These are phyloP conservation scores for Jacaranda copaia DNA, from an alignment of 257 asterid genomes.

Conservation along the genomic window DNA sequence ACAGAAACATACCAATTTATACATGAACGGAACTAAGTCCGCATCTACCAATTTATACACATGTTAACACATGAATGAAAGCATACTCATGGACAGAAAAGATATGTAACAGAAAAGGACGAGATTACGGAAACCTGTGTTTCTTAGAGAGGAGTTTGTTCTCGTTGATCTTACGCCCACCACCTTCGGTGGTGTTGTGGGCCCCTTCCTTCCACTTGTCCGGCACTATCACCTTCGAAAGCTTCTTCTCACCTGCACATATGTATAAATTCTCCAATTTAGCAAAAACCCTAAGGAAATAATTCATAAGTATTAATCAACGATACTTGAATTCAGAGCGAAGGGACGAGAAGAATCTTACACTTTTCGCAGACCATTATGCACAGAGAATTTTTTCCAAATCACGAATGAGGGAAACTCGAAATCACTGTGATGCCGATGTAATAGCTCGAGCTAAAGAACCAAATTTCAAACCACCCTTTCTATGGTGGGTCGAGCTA, in stretches of 20 bases:
- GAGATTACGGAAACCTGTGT: slow-evolving; percentile 52
- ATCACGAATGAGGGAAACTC: slow-evolving; percentile 10
- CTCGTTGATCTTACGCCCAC: slow-evolving; percentile 99
- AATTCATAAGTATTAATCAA: not conserved
- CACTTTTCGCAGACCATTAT: slow-evolving; percentile 92
- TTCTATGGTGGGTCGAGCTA: too few relatives aligned
- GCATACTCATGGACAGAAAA: not conserved
- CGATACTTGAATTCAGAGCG: not conserved
- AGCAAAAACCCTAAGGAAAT: slow-evolving; percentile 49
- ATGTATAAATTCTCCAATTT: slow-evolving; percentile 36
- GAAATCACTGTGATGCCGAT: too few relatives aligned
- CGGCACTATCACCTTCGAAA: slow-evolving; percentile 91
- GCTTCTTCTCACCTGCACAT: slow-evolving; percentile 88
- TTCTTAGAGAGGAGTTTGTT: slow-evolving; percentile 97
- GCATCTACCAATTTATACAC: not conserved
- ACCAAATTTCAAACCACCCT: too few relatives aligned
- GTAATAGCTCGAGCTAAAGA: too few relatives aligned
- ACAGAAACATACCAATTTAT: not conserved
- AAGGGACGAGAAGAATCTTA: slow-evolving; percentile 38
- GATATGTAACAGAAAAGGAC: not conserved
- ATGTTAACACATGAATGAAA: not conserved
- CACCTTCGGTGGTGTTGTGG: slow-evolving; percentile 83
- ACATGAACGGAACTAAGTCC: not conserved
- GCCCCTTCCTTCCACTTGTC: slow-evolving; percentile 99
- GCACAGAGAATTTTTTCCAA: slow-evolving; percentile 17